Evolutionary conservation across 2,329 filamentous ascomycete genomes (phyloP), one percentile per base, ranked within the genome.

Genomic region (Hypomyces perniciosus): DNA sequence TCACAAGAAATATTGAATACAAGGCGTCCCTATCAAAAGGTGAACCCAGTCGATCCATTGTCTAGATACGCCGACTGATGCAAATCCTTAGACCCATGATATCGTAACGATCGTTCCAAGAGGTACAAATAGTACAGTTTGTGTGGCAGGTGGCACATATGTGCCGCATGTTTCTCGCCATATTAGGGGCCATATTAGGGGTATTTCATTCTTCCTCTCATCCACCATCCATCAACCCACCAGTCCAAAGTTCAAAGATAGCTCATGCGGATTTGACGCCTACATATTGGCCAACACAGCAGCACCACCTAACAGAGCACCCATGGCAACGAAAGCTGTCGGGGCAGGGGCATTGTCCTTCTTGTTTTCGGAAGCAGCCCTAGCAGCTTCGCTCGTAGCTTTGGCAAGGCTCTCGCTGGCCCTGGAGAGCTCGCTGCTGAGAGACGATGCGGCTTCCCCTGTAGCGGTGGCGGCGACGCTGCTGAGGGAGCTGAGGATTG

Each of bases 231-330:
- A 20, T 10, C 13, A 35, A 12, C 12, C 30, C 38, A 31, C 28
- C 37, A 28, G 30, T 46, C 31, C 41, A 13, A 39, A 35, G n/a
- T 27, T 42, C 40, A 43, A 10, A 13, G 13, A 27, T 28, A 43
- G 40, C 2, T 27, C 37, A 8, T 42, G 20, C 20, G 2, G 20
- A 20, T 20, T 20, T 20, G 20, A 20, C 20, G 20, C 20, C 20
- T 73, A 77, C 59, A 76, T 51, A 65, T 75, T 75, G 59, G 62
- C 68, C 44, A 75, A 56, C 46, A 74, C 51, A 46, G 72, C 75
- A 3, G 70, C 72, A 57, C 73, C 75, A 27, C 73, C 75, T 44
- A 76, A 62, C 52, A 77, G 64, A 27, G 73, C 74, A 31, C 73
- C 73, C 43, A 77, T 62, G 20, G 69, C 73, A 39, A 76, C 57